Evolutionary conservation across 345 rosid species (phyloP), one percentile per base, ranked within the genome.

Genomic region (Lumnitzera racemosa): DNA sequence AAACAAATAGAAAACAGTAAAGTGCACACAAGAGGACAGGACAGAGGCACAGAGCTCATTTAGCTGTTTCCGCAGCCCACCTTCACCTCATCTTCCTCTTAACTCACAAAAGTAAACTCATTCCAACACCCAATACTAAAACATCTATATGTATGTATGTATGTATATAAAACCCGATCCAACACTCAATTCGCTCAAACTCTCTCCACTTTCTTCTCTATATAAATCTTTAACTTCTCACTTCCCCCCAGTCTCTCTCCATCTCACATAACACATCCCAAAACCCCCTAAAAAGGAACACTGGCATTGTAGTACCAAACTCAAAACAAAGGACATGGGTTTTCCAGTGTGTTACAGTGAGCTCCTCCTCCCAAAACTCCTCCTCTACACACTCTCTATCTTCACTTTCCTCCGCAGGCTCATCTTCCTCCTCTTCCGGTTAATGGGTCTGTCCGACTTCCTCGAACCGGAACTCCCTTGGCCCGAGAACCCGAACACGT

Each of bases 291-390:
- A 15, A 36, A 9, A 36, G 10, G 43, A 36, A 36, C 0, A 36
- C 10, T 5, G 7, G 4, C 43, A 36, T 36, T 20, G 0, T 20
- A 20, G 20, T 20, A 36, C 43, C 43, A 36, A 36, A 36, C 43
- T 9, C 10, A 9, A 36, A 36, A 36, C 31, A 3, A 27, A 27
- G 5, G 31, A 2, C 16, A 46, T 68, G 72, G 72, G 72, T 9
- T 69, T 69, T 8, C 72, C 67, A 7, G 67, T 57, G n/a, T 62
- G 72, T 51, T 69, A 69, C 72, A 51, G 57, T 41, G 72, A 62
- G 62, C 67, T 62, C 49, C 67, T 69, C 59, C 67, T 69, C 57
- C 72, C 72, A 31, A 62, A 62, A 47, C 58, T 69, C 63, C 67
- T 69, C 63, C 52, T 69, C 63, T 63, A 62, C 41, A 46, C 61